Percentiles rank a stretch among this genome's conserved stretches.
Evolutionary conservation across 2,329 filamentous ascomycete species (phyloP).

Genomic region (Aspergillus costaricaensis): DNA sequence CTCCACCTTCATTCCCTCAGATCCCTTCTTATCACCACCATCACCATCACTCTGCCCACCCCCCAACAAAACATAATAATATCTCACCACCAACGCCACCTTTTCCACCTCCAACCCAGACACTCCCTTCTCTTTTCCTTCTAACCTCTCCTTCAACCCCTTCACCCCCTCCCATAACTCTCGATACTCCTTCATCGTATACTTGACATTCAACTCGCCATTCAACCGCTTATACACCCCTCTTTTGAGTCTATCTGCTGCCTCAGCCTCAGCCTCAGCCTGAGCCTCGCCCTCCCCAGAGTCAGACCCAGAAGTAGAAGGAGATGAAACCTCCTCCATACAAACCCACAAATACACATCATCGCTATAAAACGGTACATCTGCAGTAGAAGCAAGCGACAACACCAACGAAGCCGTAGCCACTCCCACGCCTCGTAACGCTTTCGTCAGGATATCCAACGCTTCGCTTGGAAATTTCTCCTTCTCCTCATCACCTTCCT

Average conservation of each 20-base stretch:
- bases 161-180: constrained; percentile 33
- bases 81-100: constrained; percentile 40
- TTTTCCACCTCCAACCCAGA: constrained; percentile 36
- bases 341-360: constrained; percentile 46
- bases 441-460: constrained; percentile 36
- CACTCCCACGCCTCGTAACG: constrained; percentile 44
- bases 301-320: constrained; percentile 6
- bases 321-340: constrained; percentile 24
- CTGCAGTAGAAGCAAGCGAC: constrained; percentile 30
- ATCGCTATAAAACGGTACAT: constrained; percentile 47
- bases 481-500: not conserved
- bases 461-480: constrained; percentile 31
- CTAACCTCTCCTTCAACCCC: constrained; percentile 26
- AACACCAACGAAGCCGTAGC: constrained; percentile 48
- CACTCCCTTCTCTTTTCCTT: not conserved
- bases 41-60: not conserved
- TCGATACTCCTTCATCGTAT: constrained; percentile 43
- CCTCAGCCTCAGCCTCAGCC: not conserved
- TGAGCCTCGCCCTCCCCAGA: not conserved
- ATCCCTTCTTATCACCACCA: not conserved
- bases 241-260: constrained; percentile 5
- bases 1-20: not conserved
- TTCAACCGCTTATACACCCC: constrained; percentile 18
- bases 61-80: constrained; percentile 8
- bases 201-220: constrained; percentile 42